Percentiles rank a stretch among this genome's conserved stretches.
phyloP scores from a whole-genome alignment of 2,329 filamentous ascomycete genomes.

The Scortechinia acanthostroma region DNA sequence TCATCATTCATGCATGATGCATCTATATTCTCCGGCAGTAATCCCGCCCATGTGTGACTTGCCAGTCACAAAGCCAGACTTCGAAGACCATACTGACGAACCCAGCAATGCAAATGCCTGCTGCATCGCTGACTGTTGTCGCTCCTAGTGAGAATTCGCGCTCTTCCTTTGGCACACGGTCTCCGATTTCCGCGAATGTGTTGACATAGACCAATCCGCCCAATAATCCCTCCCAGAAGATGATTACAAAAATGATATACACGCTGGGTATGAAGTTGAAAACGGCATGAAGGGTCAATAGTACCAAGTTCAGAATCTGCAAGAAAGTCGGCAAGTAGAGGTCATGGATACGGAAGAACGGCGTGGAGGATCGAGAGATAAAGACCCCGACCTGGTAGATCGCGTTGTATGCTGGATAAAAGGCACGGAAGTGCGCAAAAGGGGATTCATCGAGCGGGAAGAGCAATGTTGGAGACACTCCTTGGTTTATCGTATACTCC shows the following conservation, averaged over 20 bases:
- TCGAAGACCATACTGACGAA: slow-evolving; percentile 63
- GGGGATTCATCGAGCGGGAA: slow-evolving; percentile 55
- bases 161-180: slow-evolving; percentile 52
- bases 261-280: slow-evolving; percentile 60
- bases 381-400: slow-evolving; percentile 70
- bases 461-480: slow-evolving; percentile 63
- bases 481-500: slow-evolving; percentile 72
- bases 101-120: slow-evolving; percentile 62
- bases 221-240: slow-evolving; percentile 70
- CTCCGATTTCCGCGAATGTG: slow-evolving; percentile 66
- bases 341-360: slow-evolving; percentile 58
- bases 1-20: neutral
- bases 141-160: slow-evolving; percentile 65
- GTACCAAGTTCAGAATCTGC: slow-evolving; percentile 51
- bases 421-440: slow-evolving; percentile 57
- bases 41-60: slow-evolving; percentile 51
- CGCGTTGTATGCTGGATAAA: slow-evolving; percentile 66
- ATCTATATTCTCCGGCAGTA: slow-evolving; percentile 28
- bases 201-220: slow-evolving; percentile 68
- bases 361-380: slow-evolving; percentile 63
- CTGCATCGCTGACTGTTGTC: slow-evolving; percentile 65
- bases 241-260: slow-evolving; percentile 54
- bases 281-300: slow-evolving; percentile 53
- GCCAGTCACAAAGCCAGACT: slow-evolving; percentile 55
- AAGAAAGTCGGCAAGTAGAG: slow-evolving; percentile 63